Conservation (phyloP, 2,329 filamentous ascomycete species). For the Coleophoma cylindrospora region DNA sequence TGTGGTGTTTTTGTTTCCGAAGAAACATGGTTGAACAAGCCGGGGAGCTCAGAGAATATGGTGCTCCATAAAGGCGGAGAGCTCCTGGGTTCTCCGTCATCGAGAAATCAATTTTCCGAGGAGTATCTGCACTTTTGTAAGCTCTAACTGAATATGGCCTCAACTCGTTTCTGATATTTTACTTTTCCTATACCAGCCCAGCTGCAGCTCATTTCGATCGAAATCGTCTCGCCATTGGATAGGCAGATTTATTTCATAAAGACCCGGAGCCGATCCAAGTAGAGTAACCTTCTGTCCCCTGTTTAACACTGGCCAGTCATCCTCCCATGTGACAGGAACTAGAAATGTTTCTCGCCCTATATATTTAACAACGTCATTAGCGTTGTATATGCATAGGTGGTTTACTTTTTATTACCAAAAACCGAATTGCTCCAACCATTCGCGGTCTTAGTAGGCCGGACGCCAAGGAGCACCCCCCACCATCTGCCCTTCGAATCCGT, state of each 20-base stretch:
- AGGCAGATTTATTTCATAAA: constrained; percentile 10
- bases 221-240: constrained; percentile 34
- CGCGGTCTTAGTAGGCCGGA: constrained; percentile 19
- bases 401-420: constrained; percentile 27
- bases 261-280: constrained; percentile 26
- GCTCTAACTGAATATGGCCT: background rate
- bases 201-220: constrained; percentile 19
- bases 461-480: constrained; percentile 31
- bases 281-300: constrained; percentile 11
- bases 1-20: constrained; percentile 44
- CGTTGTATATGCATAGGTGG: too few relatives aligned
- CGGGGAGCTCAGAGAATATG: constrained; percentile 44
- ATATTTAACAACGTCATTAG: too few relatives aligned
- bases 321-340: constrained; percentile 11
- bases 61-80: constrained; percentile 45
- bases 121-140: constrained; percentile 34
- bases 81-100: constrained; percentile 36
- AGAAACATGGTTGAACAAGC: constrained; percentile 46
- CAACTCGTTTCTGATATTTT: background rate
- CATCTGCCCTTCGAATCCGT: constrained; percentile 34
- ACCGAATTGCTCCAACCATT: constrained; percentile 30
- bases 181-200: constrained; percentile 36
- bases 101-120: constrained; percentile 39
- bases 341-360: constrained; percentile 14
- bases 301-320: constrained; percentile 17